Conservation (phyloP, 805 yeast genomes). For the Wickerhamiella musiphila region DNA sequence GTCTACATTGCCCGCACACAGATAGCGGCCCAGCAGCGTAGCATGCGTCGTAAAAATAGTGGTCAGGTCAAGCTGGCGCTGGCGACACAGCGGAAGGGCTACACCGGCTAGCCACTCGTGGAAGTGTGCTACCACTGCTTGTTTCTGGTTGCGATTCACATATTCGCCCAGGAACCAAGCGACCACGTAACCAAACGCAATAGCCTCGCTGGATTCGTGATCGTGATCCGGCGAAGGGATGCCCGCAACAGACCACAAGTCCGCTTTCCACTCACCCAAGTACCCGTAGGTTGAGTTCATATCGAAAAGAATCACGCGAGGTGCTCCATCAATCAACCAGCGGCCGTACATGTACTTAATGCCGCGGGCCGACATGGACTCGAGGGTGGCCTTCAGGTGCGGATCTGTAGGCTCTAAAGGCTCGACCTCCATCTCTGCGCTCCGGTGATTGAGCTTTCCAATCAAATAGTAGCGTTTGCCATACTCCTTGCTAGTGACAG, state of each 20-base stretch:
- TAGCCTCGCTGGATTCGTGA: conserved; percentile 79
- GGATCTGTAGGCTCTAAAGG: conserved; percentile 35
- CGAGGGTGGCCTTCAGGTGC: conserved; percentile 42
- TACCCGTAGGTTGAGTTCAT: conserved; percentile 50
- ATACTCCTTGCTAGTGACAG: conserved; percentile 88
- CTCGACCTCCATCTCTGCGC: conserved; percentile 64
- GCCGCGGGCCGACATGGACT: conserved; percentile 70
- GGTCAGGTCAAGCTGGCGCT: conserved; percentile 80
- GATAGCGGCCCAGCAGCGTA: conserved; percentile 79
- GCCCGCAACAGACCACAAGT: conserved; percentile 78
- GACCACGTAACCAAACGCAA: conserved; percentile 76
- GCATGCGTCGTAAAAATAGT: conserved; percentile 97
- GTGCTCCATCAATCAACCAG: conserved; percentile 97
- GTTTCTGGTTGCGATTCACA: conserved; percentile 62
- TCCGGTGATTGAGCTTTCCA: conserved; percentile 66
- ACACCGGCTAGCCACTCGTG: conserved; percentile 99
- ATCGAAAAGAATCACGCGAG: conserved; percentile 79
- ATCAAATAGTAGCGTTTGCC: conserved; percentile 68
- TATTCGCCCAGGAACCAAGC: conserved; percentile 97
- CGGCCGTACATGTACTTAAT: conserved; percentile 74
- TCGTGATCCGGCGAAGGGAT: conserved; percentile 89
- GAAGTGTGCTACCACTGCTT: conserved; percentile 85
- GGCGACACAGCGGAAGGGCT: conserved; percentile 80
- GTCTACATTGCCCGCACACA: conserved; percentile 94
- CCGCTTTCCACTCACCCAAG: conserved; percentile 86